Evolutionary conservation across 2,329 filamentous ascomycete species (phyloP).

Genomic region (Trichoderma sp.): DNA sequence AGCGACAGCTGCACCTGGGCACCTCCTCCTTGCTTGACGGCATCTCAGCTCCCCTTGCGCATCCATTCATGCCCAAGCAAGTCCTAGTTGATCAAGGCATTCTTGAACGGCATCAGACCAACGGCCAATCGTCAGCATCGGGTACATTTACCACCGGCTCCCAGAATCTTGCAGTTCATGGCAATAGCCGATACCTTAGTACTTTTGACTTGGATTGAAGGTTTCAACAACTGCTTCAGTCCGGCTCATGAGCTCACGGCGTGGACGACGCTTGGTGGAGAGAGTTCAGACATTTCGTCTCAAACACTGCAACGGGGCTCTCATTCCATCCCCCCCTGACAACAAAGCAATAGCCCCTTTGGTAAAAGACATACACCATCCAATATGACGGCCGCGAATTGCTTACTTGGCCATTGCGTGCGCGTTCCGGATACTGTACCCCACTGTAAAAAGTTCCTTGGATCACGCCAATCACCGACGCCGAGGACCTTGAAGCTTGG

Average conservation of each 20-base stretch:
- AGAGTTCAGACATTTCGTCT: not conserved
- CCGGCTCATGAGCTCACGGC: not conserved
- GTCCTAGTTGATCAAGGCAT: not conserved
- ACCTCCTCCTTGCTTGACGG: not conserved
- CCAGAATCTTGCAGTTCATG: not conserved
- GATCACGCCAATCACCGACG: not conserved
- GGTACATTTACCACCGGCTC: not conserved
- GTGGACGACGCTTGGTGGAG: not conserved
- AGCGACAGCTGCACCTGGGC: not conserved
- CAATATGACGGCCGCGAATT: not conserved
- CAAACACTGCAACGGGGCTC: not conserved
- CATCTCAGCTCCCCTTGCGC: not conserved
- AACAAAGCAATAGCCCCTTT: not conserved
- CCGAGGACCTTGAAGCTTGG: not conserved
- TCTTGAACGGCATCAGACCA: too few species aligned
- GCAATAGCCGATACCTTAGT: too few species aligned
- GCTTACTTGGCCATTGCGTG: not conserved
- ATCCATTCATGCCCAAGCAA: not conserved
- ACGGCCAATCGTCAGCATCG: not conserved
- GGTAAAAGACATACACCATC: not conserved
- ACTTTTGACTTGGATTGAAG: not conserved
- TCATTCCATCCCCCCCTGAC: not conserved
- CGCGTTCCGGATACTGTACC: conserved; percentile 18
- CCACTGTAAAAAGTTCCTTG: conserved; percentile 6
- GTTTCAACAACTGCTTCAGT: not conserved